Conservation (phyloP, 2,329 filamentous ascomycete species). For the Hawksworthiomyces lignivorus region DNA sequence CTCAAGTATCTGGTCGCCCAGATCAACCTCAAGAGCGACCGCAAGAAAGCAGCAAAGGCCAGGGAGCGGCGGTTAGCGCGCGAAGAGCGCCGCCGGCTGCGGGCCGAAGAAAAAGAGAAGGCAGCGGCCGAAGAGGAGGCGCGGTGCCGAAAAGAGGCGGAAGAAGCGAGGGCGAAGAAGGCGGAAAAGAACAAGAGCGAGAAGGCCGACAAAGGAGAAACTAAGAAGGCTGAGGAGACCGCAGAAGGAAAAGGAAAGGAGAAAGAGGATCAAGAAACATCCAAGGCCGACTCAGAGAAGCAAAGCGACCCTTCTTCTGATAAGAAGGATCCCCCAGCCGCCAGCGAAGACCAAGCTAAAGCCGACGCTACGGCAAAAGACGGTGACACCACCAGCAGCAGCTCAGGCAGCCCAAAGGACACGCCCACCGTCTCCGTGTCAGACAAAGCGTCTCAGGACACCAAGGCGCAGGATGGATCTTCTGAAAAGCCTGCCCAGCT, state of each 20-base stretch:
- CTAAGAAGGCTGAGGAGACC: no score
- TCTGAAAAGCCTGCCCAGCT: no score
- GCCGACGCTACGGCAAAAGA: conserved; percentile 10
- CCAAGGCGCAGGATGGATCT: conserved; percentile 26
- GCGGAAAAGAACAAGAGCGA: conserved; percentile 21
- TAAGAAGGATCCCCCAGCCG: no score
- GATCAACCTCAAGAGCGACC: conserved; percentile 25
- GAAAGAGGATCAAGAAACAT: conserved; percentile 2
- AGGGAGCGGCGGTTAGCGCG: neutral
- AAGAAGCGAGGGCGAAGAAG: no score
- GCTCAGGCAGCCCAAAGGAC: neutral
- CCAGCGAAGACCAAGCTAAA: no score
- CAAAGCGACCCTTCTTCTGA: no score
- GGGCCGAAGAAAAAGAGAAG: conserved; percentile 19
- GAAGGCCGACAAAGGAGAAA: no score
- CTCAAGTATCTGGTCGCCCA: conserved; percentile 32
- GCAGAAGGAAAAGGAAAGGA: conserved; percentile 7
- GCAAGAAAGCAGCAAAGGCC: conserved; percentile 21
- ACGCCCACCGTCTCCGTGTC: neutral
- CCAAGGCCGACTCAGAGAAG: conserved; percentile 15
- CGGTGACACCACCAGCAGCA: neutral
- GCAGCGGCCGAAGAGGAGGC: no score
- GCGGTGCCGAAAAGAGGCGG: no score
- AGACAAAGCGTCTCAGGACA: neutral
- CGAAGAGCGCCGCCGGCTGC: neutral